Conservation (phyloP, 164 flowering plant genomes). For the Magnolia kwangsiensis region DNA sequence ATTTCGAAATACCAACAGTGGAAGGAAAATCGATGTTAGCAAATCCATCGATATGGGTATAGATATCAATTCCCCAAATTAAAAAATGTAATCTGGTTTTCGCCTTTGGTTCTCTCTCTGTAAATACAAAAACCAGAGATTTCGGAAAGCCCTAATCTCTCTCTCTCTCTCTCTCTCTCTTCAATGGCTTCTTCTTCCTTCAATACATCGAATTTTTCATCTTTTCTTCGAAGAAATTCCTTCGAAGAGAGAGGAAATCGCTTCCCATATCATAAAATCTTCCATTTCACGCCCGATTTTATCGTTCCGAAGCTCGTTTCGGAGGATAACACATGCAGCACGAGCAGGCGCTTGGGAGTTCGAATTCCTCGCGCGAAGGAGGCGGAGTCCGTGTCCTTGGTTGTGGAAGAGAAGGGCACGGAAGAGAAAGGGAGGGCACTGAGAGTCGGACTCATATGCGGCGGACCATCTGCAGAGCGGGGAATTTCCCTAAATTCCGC, state of each 20-base stretch:
- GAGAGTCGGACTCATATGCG: conserved; percentile 74
- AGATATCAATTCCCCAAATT: too few species aligned
- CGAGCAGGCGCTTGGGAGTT: conserved; percentile 4
- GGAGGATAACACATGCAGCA: background rate
- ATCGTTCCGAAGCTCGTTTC: conserved; percentile 6
- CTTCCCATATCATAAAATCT: background rate
- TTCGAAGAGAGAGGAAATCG: background rate
- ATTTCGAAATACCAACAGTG: too few species aligned
- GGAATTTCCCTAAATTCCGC: conserved; percentile 92
- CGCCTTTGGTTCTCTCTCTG: too few species aligned
- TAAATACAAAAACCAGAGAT: background rate
- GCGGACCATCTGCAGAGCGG: conserved; percentile 91
- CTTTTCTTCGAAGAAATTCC: background rate
- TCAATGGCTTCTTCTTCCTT: conserved; percentile 10
- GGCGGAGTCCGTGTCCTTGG: background rate
- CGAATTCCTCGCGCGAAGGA: conserved; percentile 9
- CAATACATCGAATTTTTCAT: background rate
- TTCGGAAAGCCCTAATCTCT: background rate
- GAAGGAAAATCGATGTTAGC: too few species aligned
- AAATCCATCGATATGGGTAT: too few species aligned
- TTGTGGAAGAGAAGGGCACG: conserved; percentile 11
- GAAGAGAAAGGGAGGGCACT: conserved; percentile 32
- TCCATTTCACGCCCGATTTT: background rate
- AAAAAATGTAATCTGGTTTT: too few species aligned
- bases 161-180: background rate